Evolutionary conservation across 495 filamentous ascomycete species (phyloP).

Genomic region (Aeminium ludgeri): DNA sequence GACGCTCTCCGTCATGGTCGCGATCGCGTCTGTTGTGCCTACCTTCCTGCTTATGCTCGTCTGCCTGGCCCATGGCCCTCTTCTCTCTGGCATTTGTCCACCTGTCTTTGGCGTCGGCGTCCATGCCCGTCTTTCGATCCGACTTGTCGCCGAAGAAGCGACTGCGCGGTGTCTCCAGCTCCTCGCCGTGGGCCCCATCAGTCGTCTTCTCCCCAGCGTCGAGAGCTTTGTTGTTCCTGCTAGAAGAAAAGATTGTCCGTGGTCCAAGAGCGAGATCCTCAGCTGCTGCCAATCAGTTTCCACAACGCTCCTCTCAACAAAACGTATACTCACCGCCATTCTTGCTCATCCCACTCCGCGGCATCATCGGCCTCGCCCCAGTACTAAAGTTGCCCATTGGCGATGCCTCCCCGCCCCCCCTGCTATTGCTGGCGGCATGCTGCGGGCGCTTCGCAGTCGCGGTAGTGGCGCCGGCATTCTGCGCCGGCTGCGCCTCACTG

Average conservation of each 20-base stretch:
- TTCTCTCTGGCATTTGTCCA: conserved; percentile 42
- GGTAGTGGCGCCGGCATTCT: conserved; percentile 4
- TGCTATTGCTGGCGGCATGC: too few relatives aligned
- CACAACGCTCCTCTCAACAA: background rate
- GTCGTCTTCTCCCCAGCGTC: conserved; percentile 9
- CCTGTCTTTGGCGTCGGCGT: conserved; percentile 33
- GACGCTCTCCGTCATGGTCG: conserved; percentile 40
- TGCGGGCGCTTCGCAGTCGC: background rate
- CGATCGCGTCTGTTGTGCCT: conserved; percentile 33
- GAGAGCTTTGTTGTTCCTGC: conserved; percentile 6
- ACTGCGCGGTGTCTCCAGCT: conserved; percentile 15
- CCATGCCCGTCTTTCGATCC: conserved; percentile 27
- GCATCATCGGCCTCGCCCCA: conserved; percentile 7
- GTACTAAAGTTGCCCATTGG: conserved; percentile 16
- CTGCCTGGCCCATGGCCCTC: conserved; percentile 37
- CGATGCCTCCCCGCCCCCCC: conserved; percentile 7
- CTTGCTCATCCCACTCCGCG: background rate
- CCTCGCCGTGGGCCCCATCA: conserved; percentile 14
- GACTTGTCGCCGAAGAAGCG: conserved; percentile 15
- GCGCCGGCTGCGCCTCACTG: conserved; percentile 8
- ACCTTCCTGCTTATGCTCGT: conserved; percentile 38
- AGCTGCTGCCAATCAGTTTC: conserved; percentile 1
- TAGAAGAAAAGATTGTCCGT: conserved; percentile 11
- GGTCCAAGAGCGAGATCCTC: conserved; percentile 15
- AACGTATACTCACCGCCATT: conserved; percentile 8